These are phyloP conservation scores for Tillandsia leiboldiana DNA, from an alignment of 176 grass and related monocot species.

Conservation along the genomic window DNA sequence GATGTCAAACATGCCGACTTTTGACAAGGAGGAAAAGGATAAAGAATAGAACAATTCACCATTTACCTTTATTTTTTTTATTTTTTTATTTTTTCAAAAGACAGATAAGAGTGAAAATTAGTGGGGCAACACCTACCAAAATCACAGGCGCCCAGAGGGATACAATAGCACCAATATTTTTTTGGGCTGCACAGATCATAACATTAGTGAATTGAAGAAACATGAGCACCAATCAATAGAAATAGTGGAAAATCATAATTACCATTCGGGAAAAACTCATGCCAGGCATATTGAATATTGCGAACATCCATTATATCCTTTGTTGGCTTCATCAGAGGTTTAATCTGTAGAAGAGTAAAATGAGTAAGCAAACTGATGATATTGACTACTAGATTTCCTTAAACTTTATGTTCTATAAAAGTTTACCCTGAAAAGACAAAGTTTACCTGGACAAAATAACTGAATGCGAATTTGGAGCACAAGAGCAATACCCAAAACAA, in stretches of 20 bases:
- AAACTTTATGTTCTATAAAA: neutral
- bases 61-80: neutral
- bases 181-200: conserved; percentile 43
- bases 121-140: conserved; percentile 38
- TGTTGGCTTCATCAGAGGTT: conserved; percentile 82
- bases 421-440: conserved; percentile 16
- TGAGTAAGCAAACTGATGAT: neutral
- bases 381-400: neutral
- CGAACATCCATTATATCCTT: conserved; percentile 83
- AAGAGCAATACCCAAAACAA: conserved; percentile 79
- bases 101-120: conserved; percentile 11
- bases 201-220: neutral
- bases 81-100: neutral
- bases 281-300: conserved; percentile 83
- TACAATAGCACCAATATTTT: conserved; percentile 69
- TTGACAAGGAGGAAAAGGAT: neutral
- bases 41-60: neutral
- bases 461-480: conserved; percentile 80
- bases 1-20: neutral
- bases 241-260: conserved; percentile 5
- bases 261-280: conserved; percentile 96
- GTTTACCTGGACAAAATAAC: conserved; percentile 76
- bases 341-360: conserved; percentile 56
- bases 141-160: conserved; percentile 89
- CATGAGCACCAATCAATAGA: neutral